Base-by-base conservation (phyloP, 768 basidiomycete genomes). In the Termitomyces sp. region DNA sequence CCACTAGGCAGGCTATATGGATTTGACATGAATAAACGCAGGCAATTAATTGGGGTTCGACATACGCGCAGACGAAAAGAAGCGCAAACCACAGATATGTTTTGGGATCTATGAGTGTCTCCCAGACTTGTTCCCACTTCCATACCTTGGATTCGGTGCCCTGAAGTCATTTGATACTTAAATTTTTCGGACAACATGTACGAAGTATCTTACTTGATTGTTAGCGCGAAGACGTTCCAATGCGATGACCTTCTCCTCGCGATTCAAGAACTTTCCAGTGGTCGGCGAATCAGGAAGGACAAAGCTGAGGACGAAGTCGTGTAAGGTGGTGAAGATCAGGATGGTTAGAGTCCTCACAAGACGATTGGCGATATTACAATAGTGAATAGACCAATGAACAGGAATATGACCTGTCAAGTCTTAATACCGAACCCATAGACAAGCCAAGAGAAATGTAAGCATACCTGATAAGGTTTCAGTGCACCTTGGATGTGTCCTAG, bases 121-220 rank as follows among this genome's bases (percentile, higher is more conserved):
- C 77, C 67, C 63, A 67, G 13, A 78, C 78, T 66, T 81, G 80
- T 6, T 75, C 70, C 75, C 76, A 76, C 66, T 80, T 81, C 78
- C 78, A 80, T 4, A 74, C 70, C 63, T 81, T 81, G 11, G 74
- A 72, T 62, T 81, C 80, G 6, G 73, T 78, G 24, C 75, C 79
- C 75, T 73, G 44, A 5, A 46, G 18, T n/a, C 2, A 42, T 20
- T 11, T 49, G 7, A 33, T 20, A 20, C 24, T 58, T 12, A 4
- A 28, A 16, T 39, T 9, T 49, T 32, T 24, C 18, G 15, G 8
- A 20, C 5, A 61, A 44, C 45, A 28, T 24, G 22, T 35, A 54
- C 53, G 44, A 22, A 45, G 20, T 9, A n/a, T 9, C 35, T 33
- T 42, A 73, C 74, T 67, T 77, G 76, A 61, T 81, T 79, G 60